Evolutionary conservation across 2,329 filamentous ascomycete species (phyloP), one percentile per base, ranked within the genome.

Genomic region (Colletotrichum sansevieriae): DNA sequence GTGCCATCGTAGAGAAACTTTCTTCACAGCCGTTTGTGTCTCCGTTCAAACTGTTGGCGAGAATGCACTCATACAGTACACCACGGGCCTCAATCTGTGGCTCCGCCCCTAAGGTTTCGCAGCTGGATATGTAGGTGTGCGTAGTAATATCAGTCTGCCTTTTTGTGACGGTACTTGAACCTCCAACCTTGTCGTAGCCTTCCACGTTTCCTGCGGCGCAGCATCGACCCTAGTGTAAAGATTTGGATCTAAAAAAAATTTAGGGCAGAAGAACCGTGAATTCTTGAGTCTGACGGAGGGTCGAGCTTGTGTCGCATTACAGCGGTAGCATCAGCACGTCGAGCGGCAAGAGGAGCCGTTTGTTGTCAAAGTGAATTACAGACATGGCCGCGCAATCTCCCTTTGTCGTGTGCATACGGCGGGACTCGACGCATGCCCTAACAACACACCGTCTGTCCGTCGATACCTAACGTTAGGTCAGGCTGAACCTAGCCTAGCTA

Each of bases 1-100:
- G 65, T 60, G 61, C 39, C 55, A 65, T 55, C 47, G 47, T 63
- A 20, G 55, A 20, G 15, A 54, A 68, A 55, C 39, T 47, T 65
- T 55, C 49, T 46, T 35, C 15, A 22, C 35, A 37, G 56, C 43
- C 43, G 41, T 59, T 43, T 37, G n/a, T 47, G 43, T 47, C 41
- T n/a, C 43, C 25, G 56, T 57, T 15, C 10, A 39, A 39, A 1
- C 37, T 39, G 37, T 39, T 11, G 37, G 13, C 13, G 10, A 39
- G 37, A 39, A 39, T 13, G 37, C 20, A 39, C 18, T 33, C 49
- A n/a, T 52, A 29, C 25, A n/a, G 15, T 29, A 51, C 47, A 51
- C 13, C 47, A 51, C 47, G n/a, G 29, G 29, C 29, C 29, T 29
- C 29, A 9, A 7, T 29, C 9, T 2, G 29, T 9, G 29, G 29